Evolutionary conservation across 345 rosid species (phyloP).

Genomic region (Excoecaria cochinchinensis): DNA sequence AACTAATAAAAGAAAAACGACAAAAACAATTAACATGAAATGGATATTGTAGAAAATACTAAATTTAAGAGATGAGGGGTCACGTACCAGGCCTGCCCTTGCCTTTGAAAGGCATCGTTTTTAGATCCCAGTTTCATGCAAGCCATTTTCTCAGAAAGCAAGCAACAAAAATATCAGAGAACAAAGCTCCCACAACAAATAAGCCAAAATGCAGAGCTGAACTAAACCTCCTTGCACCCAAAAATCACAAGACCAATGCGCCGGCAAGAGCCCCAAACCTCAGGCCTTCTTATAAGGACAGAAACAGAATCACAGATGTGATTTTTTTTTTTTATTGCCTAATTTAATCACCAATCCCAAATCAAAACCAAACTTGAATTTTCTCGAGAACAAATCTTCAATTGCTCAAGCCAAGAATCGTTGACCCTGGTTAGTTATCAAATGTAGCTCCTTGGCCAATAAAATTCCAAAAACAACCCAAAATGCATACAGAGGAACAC

Average conservation of each 20-base stretch:
- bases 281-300: not conserved
- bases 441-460: conserved; percentile 31
- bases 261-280: not conserved
- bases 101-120: conserved; percentile 85
- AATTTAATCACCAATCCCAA: conserved; percentile 8
- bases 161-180: conserved; percentile 8
- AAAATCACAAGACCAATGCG: not conserved
- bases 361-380: not conserved
- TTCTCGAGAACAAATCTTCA: not conserved
- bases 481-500: conserved; percentile 25
- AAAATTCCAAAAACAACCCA: not conserved
- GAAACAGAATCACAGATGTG: conserved; percentile 16
- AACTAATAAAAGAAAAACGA: not conserved
- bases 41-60: not conserved
- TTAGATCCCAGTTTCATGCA: conserved; percentile 93
- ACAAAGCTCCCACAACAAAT: not conserved
- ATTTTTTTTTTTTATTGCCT: not conserved
- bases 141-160: conserved; percentile 54
- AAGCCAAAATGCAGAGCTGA: not conserved
- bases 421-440: conserved; percentile 1
- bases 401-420: conserved; percentile 4
- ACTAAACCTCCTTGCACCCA: not conserved
- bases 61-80: not conserved
- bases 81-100: conserved; percentile 96
- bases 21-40: conserved; percentile 1